phyloP scores from a whole-genome alignment of 1,284 basidiomycete species.

The Peniophora sp. region DNA sequence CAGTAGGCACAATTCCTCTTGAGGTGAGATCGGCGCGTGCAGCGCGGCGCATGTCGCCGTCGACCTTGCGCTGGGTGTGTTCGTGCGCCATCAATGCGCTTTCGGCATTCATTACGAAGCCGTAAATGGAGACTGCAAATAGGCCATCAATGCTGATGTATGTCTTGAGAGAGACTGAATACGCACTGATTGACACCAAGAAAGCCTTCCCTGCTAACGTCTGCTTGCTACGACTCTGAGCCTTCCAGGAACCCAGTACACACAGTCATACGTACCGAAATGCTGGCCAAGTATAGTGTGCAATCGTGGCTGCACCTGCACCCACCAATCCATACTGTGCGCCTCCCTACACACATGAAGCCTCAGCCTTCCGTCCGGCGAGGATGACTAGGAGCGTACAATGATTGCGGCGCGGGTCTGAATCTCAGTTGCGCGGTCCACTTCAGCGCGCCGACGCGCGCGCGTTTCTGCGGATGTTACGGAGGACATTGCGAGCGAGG shows the following conservation, averaged over 20 bases:
- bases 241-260: conserved; percentile 3
- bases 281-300: conserved; percentile 70
- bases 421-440: conserved; percentile 44
- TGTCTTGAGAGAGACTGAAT: no score
- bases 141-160: neutral
- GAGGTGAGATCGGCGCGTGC: conserved; percentile 70
- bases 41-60: conserved; percentile 62
- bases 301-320: conserved; percentile 51
- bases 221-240: conserved; percentile 46
- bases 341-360: conserved; percentile 45
- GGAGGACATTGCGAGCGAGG: neutral
- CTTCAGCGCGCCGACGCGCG: conserved; percentile 39
- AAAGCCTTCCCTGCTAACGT: conserved; percentile 78
- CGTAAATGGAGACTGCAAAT: conserved; percentile 48
- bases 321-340: conserved; percentile 47
- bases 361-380: neutral
- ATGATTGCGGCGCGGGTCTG: conserved; percentile 46
- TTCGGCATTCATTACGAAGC: conserved; percentile 72
- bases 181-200: conserved; percentile 49
- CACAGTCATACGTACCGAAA: conserved; percentile 53
- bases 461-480: conserved; percentile 29
- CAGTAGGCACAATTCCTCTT: conserved; percentile 71
- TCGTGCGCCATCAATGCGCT: conserved; percentile 69
- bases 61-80: conserved; percentile 50
- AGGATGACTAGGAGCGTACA: conserved; percentile 23